Conservation (phyloP, 768 basidiomycete genomes). For the button mushroom (Agaricus bisporus) region DNA sequence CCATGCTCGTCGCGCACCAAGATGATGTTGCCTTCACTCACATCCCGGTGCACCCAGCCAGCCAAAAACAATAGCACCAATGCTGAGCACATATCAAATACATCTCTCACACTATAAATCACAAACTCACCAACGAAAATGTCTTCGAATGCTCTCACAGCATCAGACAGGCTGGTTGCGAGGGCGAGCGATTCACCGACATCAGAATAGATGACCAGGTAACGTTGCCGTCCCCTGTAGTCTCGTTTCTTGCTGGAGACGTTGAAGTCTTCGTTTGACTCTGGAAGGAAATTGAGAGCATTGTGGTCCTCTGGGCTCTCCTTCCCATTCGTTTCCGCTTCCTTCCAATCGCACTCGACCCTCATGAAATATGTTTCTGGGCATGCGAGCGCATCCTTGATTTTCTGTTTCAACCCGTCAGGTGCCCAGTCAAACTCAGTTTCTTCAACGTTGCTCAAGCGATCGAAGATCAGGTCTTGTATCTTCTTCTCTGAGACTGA, state of each 20-base stretch:
- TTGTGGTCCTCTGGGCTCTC: neutral
- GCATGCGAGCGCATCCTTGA: neutral
- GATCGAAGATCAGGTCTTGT: conserved; percentile 12
- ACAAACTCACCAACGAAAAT: neutral
- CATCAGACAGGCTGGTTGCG: conserved; percentile 17
- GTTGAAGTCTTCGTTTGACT: neutral
- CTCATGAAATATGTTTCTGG: conserved; percentile 1
- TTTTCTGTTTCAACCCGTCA: neutral
- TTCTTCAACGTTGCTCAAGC: conserved; percentile 2
- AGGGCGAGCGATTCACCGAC: conserved; percentile 16
- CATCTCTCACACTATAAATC: neutral
- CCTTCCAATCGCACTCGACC: neutral
- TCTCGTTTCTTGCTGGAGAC: neutral
- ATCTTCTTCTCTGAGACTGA: conserved; percentile 12
- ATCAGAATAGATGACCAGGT: neutral
- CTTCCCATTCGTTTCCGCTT: neutral
- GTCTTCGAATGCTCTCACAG: neutral
- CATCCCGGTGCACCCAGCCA: conserved; percentile 8
- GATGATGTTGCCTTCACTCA: conserved; percentile 9
- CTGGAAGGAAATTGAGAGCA: neutral
- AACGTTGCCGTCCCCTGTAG: neutral
- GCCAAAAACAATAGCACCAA: conserved; percentile 7
- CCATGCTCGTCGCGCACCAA: neutral
- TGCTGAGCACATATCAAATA: neutral
- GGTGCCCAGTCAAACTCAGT: neutral